Evolutionary conservation across 345 rosid species (phyloP).

Genomic region (Lepidium africanum): DNA sequence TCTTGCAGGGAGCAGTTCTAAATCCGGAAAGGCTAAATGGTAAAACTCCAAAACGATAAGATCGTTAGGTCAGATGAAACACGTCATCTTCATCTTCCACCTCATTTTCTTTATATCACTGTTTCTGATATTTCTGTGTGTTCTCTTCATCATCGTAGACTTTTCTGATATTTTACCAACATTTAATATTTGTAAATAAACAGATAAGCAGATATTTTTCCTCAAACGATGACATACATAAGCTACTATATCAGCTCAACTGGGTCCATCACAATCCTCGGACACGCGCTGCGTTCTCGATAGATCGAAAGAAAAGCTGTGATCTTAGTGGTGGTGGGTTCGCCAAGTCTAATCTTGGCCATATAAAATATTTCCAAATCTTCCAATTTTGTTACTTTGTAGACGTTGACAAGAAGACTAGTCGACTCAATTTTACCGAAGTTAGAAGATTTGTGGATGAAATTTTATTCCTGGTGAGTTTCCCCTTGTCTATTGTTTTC

Average conservation of each 20-base stretch:
- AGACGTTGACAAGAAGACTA: conserved; percentile 16
- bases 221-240: neutral
- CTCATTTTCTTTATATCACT: conserved; percentile 6
- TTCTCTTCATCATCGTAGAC: neutral
- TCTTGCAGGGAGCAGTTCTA: neutral
- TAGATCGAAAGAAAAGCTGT: conserved; percentile 7
- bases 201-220: neutral
- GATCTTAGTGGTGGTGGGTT: conserved; percentile 23
- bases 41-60: conserved; percentile 7
- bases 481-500: neutral
- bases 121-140: conserved; percentile 18
- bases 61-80: conserved; percentile 11
- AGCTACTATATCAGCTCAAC: neutral
- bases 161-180: neutral
- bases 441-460: conserved; percentile 7
- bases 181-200: neutral
- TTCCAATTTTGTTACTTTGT: neutral
- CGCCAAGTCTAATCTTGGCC: conserved; percentile 12
- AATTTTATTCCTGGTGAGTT: conserved; percentile 7
- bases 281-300: conserved; percentile 23
- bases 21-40: neutral
- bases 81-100: conserved; percentile 14
- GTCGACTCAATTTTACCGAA: conserved; percentile 3
- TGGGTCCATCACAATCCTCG: conserved; percentile 20
- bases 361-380: neutral